Conservation (phyloP, 108 stramenopile genomes). For the Skeletonema menzelii region DNA sequence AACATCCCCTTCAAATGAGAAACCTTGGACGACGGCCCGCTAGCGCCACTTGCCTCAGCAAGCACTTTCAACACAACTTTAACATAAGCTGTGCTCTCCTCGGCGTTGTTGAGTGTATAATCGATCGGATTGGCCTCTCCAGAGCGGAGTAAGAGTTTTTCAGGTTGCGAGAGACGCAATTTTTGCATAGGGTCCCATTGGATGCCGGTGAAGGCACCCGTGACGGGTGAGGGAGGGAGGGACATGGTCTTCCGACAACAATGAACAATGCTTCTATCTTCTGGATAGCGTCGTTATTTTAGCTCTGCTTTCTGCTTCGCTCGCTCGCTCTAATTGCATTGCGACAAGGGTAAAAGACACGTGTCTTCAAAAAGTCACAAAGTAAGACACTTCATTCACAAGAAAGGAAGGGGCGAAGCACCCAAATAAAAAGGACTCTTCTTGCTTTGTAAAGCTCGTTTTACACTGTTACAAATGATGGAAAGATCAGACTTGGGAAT, state of each 20-base stretch:
- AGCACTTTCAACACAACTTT: conserved; percentile 68
- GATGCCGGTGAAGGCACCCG: conserved; percentile 59
- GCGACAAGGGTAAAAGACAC: too few species aligned
- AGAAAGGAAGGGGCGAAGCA: too few species aligned
- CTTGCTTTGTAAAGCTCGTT: too few species aligned
- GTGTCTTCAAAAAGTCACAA: too few species aligned
- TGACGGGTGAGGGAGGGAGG: conserved; percentile 60
- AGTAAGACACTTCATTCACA: too few species aligned
- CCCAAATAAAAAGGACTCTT: too few species aligned
- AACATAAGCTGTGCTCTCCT: conserved; percentile 62
- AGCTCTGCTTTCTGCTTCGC: too few species aligned
- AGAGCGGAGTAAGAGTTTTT: conserved; percentile 54
- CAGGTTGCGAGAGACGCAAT: conserved; percentile 55
- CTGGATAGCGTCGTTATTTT: too few species aligned
- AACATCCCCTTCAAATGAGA: conserved; percentile 44
- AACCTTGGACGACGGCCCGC: conserved; percentile 51
- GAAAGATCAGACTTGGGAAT: conserved; percentile 78
- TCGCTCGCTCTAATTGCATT: too few species aligned
- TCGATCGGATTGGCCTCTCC: conserved; percentile 78
- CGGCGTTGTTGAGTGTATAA: conserved; percentile 62
- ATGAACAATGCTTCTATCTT: not conserved
- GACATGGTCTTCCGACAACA: conserved; percentile 33
- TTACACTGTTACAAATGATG: not conserved
- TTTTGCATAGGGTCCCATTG: conserved; percentile 62
- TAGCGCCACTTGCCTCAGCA: conserved; percentile 44